A percentile compares a stretch with the other conserved stretches of the same genome.
Conservation (phyloP, 176 grass and related monocot species). For the Aegilops bicornis region DNA sequence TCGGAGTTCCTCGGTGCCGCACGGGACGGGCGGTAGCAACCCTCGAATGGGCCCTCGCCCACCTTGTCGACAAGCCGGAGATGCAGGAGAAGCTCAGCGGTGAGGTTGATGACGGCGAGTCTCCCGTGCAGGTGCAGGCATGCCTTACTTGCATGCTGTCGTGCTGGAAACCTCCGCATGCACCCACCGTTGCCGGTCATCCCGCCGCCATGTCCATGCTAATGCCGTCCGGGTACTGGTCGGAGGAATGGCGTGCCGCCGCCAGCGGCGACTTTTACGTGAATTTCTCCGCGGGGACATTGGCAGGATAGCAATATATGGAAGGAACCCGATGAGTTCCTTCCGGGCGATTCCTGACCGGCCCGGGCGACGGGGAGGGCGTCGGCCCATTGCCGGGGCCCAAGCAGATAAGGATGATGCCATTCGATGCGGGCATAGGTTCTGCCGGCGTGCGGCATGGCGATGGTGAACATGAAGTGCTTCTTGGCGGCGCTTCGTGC, state of each 20-base stretch:
- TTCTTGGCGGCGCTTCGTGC: neutral
- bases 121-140: neutral
- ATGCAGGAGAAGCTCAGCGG: neutral
- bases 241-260: neutral
- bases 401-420: neutral
- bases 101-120: neutral
- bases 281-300: neutral
- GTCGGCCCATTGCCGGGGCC: neutral
- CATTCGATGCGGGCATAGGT: neutral
- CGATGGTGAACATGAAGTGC: neutral
- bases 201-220: neutral
- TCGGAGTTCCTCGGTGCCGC: neutral
- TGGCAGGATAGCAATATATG: neutral
- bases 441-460: neutral
- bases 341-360: slow-evolving; percentile 51
- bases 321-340: slow-evolving; percentile 32
- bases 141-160: neutral
- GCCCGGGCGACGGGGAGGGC: slow-evolving; percentile 13
- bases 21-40: neutral
- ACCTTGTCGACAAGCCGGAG: neutral
- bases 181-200: neutral
- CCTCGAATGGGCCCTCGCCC: neutral
- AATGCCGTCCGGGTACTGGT: neutral
- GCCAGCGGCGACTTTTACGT: neutral
- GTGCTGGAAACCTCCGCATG: neutral